phyloP scores from a whole-genome alignment of 495 filamentous ascomycete genomes.

The Jackrogersella multiformis region DNA sequence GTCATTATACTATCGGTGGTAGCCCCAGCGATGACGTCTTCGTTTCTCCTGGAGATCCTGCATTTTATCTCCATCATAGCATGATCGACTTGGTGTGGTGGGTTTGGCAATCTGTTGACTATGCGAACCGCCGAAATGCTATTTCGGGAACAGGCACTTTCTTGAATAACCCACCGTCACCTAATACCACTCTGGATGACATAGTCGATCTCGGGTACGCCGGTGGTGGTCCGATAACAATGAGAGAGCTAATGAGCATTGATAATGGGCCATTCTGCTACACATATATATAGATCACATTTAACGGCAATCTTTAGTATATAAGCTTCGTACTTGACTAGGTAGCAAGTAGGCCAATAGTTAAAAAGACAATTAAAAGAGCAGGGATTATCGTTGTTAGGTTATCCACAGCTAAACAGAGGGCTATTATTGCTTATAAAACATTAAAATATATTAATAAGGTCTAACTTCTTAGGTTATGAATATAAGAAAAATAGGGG shows the following conservation, averaged over 20 bases:
- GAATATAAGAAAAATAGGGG: too few relatives aligned
- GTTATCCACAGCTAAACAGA: neutral
- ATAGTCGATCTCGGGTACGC: slow-evolving; percentile 54
- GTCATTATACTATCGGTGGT: slow-evolving; percentile 71
- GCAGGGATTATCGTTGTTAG: neutral
- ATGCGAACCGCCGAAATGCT: slow-evolving; percentile 50
- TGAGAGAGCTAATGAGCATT: slow-evolving; percentile 56
- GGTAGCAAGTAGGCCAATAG: too few relatives aligned
- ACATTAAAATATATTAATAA: too few relatives aligned
- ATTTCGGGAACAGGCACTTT: slow-evolving; percentile 66
- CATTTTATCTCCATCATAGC: slow-evolving; percentile 70
- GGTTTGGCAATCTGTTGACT: slow-evolving; percentile 74
- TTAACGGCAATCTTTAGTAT: neutral
- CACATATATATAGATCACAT: slow-evolving; percentile 52
- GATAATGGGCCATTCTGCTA: slow-evolving; percentile 62
- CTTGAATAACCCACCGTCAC: slow-evolving; percentile 57
- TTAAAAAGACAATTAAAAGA: too few relatives aligned
- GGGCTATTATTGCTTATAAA: neutral
- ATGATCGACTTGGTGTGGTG: slow-evolving; percentile 60
- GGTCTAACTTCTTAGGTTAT: too few relatives aligned
- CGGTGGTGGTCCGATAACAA: slow-evolving; percentile 50
- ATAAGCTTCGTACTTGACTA: too few relatives aligned
- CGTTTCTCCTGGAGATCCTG: slow-evolving; percentile 69
- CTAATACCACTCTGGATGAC: slow-evolving; percentile 54
- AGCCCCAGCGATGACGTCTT: slow-evolving; percentile 67